Percentiles rank a stretch among this genome's conserved stretches.
phyloP scores from a whole-genome alignment of 345 rosid species.

The Lepidium didymum region DNA sequence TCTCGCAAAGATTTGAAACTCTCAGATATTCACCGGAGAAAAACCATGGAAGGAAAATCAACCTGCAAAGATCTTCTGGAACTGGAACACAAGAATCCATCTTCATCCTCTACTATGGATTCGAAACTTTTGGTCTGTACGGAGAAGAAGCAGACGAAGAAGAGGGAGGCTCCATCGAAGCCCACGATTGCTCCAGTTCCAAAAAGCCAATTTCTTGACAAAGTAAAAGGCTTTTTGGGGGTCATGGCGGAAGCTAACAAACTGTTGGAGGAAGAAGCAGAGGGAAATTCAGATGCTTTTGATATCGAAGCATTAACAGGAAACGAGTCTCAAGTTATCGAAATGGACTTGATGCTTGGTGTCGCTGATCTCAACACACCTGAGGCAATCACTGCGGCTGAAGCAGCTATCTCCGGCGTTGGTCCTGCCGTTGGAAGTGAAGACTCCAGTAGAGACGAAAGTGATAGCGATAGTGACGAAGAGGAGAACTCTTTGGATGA shows the following conservation, averaged over 20 bases:
- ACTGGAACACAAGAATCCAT: conserved; percentile 13
- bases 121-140: conserved; percentile 11
- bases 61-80: conserved; percentile 19
- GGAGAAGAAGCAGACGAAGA: background rate
- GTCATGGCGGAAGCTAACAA: conserved; percentile 66
- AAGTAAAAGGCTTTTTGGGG: conserved; percentile 64
- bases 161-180: conserved; percentile 19
- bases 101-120: conserved; percentile 4
- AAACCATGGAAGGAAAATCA: conserved; percentile 10
- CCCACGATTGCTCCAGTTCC: conserved; percentile 41
- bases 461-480: background rate
- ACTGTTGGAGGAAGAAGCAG: conserved; percentile 48
- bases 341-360: conserved; percentile 90
- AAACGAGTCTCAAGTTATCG: conserved; percentile 62
- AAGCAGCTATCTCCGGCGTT: conserved; percentile 50
- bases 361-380: conserved; percentile 89
- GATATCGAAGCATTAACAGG: conserved; percentile 72
- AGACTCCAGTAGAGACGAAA: conserved; percentile 32
- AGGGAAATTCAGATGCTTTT: conserved; percentile 46
- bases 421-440: conserved; percentile 24
- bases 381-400: conserved; percentile 78
- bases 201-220: conserved; percentile 69
- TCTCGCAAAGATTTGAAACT: background rate
- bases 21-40: background rate
- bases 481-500: background rate